Percentiles rank a stretch among this genome's conserved stretches.
phyloP scores from a whole-genome alignment of 2,329 filamentous ascomycete species.

The Monosporascus sp. region DNA sequence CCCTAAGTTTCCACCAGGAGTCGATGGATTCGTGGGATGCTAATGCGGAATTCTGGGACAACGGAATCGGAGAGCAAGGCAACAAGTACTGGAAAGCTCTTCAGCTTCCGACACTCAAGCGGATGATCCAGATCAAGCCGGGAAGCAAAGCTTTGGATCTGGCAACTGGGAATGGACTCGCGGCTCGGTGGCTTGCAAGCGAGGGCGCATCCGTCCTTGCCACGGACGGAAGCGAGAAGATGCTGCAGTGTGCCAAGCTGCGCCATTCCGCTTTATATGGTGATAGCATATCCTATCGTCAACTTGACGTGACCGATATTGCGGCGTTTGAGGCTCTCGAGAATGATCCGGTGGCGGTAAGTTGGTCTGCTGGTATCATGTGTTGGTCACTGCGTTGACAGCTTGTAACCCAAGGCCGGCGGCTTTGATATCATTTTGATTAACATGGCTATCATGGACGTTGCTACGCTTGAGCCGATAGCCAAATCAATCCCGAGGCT shows the following conservation, averaged over 20 bases:
- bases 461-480: conserved; percentile 36
- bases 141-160: conserved; percentile 37
- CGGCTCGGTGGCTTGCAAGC: conserved; percentile 37
- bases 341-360: not conserved
- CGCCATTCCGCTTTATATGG: conserved; percentile 9
- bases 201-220: conserved; percentile 34
- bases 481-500: conserved; percentile 35
- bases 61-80: conserved; percentile 31
- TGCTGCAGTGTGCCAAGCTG: conserved; percentile 33
- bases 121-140: conserved; percentile 25
- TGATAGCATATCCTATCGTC: conserved; percentile 22
- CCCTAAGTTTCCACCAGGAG: conserved; percentile 4
- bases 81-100: conserved; percentile 41
- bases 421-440: conserved; percentile 39
- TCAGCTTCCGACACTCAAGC: conserved; percentile 34
- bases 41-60: conserved; percentile 39
- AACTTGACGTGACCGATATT: conserved; percentile 34
- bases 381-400: not conserved
- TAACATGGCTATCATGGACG: conserved; percentile 47
- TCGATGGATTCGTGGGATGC: conserved; percentile 33
- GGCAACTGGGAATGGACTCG: conserved; percentile 45
- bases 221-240: conserved; percentile 37
- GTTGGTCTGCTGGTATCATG: not conserved
- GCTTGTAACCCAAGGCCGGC: conserved; percentile 13
- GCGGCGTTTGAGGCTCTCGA: conserved; percentile 24